Conservation (phyloP, 2,329 filamentous ascomycete species). For the Trichoderma sp. region DNA sequence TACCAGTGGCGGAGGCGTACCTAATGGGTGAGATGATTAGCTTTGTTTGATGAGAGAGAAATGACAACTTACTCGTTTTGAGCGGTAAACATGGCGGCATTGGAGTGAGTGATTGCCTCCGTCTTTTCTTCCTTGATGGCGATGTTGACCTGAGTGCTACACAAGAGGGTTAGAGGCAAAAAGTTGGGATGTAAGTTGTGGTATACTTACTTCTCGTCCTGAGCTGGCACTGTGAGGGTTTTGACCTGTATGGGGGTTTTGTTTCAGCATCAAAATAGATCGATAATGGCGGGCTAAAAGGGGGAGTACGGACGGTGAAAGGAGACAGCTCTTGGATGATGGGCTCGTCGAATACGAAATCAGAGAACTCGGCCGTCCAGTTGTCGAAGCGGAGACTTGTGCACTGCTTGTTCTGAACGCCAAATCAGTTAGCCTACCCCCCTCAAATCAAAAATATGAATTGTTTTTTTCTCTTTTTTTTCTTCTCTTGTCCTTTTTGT, state of each 20-base stretch:
- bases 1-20: conserved; percentile 2
- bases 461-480: not conserved
- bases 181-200: not conserved
- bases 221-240: conserved; percentile 10
- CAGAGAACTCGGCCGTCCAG: conserved; percentile 15
- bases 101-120: conserved; percentile 10
- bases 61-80: conserved; percentile 1
- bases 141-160: conserved; percentile 14
- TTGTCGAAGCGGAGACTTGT: conserved; percentile 18
- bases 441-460: not conserved
- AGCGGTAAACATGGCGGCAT: conserved; percentile 13
- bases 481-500: not conserved
- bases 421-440: not conserved
- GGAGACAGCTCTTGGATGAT: conserved; percentile 17
- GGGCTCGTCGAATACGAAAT: conserved; percentile 17
- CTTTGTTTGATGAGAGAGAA: not conserved
- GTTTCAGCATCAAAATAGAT: not conserved
- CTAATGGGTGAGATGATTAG: not conserved
- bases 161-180: not conserved
- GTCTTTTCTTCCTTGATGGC: conserved; percentile 15
- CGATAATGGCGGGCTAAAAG: no score
- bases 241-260: not conserved
- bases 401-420: conserved; percentile 13
- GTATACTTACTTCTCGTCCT: conserved; percentile 6
- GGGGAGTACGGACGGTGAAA: conserved; percentile 1